A percentile compares a stretch with the other conserved stretches of the same genome.
phyloP scores from a whole-genome alignment of 768 basidiomycete genomes.

The Kwoniella heveanensis region DNA sequence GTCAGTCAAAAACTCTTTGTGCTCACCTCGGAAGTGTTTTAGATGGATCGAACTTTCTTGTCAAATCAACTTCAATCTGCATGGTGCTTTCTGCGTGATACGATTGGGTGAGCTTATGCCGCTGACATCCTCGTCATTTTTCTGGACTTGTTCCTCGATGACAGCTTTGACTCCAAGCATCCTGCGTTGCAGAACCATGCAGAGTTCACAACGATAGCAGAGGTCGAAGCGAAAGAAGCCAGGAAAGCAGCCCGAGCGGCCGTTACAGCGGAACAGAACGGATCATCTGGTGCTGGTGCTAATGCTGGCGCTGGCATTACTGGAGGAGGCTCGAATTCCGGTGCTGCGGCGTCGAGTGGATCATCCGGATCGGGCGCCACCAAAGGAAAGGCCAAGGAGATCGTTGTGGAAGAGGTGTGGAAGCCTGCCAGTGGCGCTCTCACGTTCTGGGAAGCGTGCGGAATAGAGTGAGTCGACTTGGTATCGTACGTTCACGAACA shows the following conservation, averaged over 20 bases:
- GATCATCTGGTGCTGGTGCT: constrained; percentile 46
- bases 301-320: constrained; percentile 52
- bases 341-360: constrained; percentile 22
- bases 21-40: too few species aligned
- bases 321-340: background rate
- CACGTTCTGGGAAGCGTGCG: constrained; percentile 67
- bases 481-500: constrained; percentile 1
- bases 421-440: constrained; percentile 68
- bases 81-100: too few species aligned
- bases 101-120: too few species aligned
- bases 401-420: constrained; percentile 71
- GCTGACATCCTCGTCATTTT: too few species aligned
- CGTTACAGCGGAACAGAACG: constrained; percentile 39
- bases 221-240: constrained; percentile 67
- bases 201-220: constrained; percentile 66
- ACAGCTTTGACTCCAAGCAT: constrained; percentile 64
- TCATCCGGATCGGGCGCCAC: background rate
- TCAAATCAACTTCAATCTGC: too few species aligned
- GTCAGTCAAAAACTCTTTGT: too few species aligned
- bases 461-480: constrained; percentile 67
- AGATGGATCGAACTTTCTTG: too few species aligned
- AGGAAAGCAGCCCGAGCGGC: constrained; percentile 65
- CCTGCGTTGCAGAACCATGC: constrained; percentile 63
- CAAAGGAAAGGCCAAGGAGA: constrained; percentile 59
- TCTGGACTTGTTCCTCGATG: background rate